These are phyloP conservation scores for Tephrocybe sp. DNA, from an alignment of 768 basidiomycete genomes.

Conservation along the genomic window DNA sequence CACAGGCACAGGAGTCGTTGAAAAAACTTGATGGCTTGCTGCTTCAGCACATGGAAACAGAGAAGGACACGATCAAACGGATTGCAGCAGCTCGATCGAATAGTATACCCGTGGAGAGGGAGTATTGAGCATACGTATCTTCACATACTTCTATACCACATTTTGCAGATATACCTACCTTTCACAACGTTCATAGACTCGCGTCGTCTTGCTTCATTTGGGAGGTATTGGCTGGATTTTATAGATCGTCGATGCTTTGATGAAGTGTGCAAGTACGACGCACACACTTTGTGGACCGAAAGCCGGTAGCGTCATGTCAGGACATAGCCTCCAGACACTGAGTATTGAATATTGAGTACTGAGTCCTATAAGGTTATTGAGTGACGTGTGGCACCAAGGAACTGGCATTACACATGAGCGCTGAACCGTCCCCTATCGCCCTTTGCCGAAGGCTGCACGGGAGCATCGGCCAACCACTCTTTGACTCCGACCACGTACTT, in stretches of 20 bases:
- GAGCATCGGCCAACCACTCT: background rate
- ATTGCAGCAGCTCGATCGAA: slow-evolving; percentile 51
- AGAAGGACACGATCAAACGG: slow-evolving; percentile 76
- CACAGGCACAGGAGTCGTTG: slow-evolving; percentile 56
- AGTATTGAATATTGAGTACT: background rate
- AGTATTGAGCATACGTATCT: slow-evolving; percentile 12
- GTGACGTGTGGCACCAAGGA: too few relatives aligned
- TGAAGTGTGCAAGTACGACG: too few relatives aligned
- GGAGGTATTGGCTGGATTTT: too few relatives aligned
- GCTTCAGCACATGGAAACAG: slow-evolving; percentile 78
- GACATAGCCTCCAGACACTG: too few relatives aligned
- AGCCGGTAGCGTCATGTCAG: too few relatives aligned
- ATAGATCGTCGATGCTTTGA: too few relatives aligned
- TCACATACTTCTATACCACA: slow-evolving; percentile 19
- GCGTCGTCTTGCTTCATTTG: too few relatives aligned
- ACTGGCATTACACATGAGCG: too few relatives aligned
- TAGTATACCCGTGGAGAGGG: slow-evolving; percentile 19
- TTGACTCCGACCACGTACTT: slow-evolving; percentile 6
- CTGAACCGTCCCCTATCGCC: too few relatives aligned
- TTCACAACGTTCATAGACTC: too few relatives aligned
- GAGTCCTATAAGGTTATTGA: too few relatives aligned
- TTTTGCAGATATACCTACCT: slow-evolving; percentile 18
- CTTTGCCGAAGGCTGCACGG: slow-evolving; percentile 11
- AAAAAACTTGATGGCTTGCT: slow-evolving; percentile 78
- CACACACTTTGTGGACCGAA: too few relatives aligned